These are phyloP conservation scores for Kodamaea sp. DNA, from an alignment of 1,139 yeast species.

Conservation along the genomic window DNA sequence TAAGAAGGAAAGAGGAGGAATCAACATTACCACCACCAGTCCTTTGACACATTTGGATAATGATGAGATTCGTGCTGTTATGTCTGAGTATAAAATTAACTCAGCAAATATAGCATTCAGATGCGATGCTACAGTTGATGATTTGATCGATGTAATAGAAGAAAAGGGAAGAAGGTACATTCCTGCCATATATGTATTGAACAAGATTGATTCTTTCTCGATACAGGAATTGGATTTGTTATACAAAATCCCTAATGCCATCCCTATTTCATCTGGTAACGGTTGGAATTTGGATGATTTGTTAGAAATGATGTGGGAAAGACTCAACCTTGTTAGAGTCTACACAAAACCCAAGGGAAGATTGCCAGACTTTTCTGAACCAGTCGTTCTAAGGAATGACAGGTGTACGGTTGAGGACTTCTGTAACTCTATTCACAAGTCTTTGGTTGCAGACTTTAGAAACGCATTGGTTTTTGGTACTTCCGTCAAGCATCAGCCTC, in stretches of 20 bases:
- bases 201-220: conserved; percentile 93
- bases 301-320: conserved; percentile 92
- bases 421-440: conserved; percentile 94
- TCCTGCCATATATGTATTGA: conserved; percentile 91
- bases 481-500: conserved; percentile 98
- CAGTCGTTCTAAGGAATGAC: conserved; percentile 84
- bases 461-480: conserved; percentile 89
- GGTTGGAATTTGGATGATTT: conserved; percentile 97
- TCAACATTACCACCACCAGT: conserved; percentile 88
- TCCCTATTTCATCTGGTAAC: conserved; percentile 91
- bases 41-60: conserved; percentile 88
- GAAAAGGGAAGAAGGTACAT: conserved; percentile 87
- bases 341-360: conserved; percentile 96
- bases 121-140: conserved; percentile 97
- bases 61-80: conserved; percentile 93
- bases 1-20: conserved; percentile 94
- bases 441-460: conserved; percentile 88
- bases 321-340: conserved; percentile 85
- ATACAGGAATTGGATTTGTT: conserved; percentile 88
- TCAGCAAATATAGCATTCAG: conserved; percentile 97
- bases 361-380: conserved; percentile 91
- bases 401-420: conserved; percentile 90
- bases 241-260: conserved; percentile 92
- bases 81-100: conserved; percentile 91
- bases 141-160: conserved; percentile 90